Evolutionary conservation across 23 red algal species (phyloP), one percentile per base, ranked within the genome.

Genomic region (Gracilaria domingensis): DNA sequence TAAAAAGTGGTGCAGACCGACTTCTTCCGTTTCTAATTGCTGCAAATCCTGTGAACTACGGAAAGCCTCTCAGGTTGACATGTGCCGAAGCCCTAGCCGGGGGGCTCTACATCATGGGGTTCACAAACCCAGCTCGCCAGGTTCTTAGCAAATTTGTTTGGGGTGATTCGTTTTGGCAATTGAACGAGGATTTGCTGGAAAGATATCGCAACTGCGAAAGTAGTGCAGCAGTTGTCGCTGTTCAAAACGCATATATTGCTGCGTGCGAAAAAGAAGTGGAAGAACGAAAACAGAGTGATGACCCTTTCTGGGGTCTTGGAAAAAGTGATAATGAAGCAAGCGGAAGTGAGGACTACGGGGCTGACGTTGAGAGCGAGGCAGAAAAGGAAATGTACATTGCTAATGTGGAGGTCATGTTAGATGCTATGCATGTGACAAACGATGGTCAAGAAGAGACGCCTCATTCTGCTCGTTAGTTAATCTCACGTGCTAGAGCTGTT

Each of bases 31-130:
- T 94, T 45, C 94, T 99, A 12, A 58, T 96, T 25, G 97, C 97
- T 24, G 89, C 94, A 23, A 99, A 99, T 54, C 97, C 97, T 47
- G 86, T 95, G 44, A 99, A 99, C 45, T 99, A 96, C 76, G 97
- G 97, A 4, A 79, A 85, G 38, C 88, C 93, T 23, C 62, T 94
- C 18, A 40, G 67, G 25, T 75, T 99, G 36, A 92, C 86, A 32
- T 99, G 97, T 67, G 97, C 95, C 12, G 97, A 99, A 72, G 97
- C 97, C 24, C 80, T 99, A 20, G 97, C 97, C 0, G 97, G 86
- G 42, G 95, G 85, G 12, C 88, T 99, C 14, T 87, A 58, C 50
- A 96, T 99, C 28, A 71, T 91, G 17, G 92, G 95, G 2, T 73
- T 79, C 36, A 30, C 45, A 18, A 14, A 67, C 1, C 50, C 92